Conservation (phyloP, 2,329 filamentous ascomycete genomes). For the Fusarium fracticaudum region DNA sequence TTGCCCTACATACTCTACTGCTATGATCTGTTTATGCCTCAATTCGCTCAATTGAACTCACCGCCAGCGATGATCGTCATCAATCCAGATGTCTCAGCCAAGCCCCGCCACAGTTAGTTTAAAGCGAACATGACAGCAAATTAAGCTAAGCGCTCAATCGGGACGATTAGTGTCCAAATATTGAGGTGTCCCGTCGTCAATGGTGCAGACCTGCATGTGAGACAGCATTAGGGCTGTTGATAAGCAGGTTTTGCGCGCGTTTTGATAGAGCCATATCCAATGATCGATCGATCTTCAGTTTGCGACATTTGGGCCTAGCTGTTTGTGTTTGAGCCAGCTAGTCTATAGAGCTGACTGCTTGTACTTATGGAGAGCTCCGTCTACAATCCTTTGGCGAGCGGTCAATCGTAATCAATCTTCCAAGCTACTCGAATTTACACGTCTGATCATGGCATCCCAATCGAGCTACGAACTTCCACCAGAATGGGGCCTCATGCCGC, state of each 20-base stretch:
- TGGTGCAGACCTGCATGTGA: neutral
- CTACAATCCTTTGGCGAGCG: neutral
- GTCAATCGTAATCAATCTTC: rapidly evolving
- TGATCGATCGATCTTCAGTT: neutral
- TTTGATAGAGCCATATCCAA: neutral
- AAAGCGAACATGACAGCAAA: neutral
- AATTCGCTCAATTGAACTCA: neutral
- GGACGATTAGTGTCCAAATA: neutral
- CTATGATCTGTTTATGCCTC: neutral
- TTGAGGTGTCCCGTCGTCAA: neutral
- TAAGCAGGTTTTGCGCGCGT: neutral
- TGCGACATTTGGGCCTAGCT: neutral
- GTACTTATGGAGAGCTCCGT: neutral
- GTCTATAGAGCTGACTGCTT: neutral
- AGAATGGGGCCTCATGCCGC: neutral
- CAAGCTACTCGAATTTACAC: neutral
- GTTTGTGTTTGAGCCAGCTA: neutral
- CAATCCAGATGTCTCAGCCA: neutral
- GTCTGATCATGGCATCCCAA: rapidly evolving
- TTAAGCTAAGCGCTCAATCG: neutral
- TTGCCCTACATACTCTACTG: neutral
- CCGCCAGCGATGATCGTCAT: neutral
- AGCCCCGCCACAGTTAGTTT: neutral
- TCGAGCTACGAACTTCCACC: neutral
- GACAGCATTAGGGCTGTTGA: neutral